Evolutionary conservation across 2,329 filamentous ascomycete genomes (phyloP), one percentile per base, ranked within the genome.

Genomic region (Huntiella omanensis): DNA sequence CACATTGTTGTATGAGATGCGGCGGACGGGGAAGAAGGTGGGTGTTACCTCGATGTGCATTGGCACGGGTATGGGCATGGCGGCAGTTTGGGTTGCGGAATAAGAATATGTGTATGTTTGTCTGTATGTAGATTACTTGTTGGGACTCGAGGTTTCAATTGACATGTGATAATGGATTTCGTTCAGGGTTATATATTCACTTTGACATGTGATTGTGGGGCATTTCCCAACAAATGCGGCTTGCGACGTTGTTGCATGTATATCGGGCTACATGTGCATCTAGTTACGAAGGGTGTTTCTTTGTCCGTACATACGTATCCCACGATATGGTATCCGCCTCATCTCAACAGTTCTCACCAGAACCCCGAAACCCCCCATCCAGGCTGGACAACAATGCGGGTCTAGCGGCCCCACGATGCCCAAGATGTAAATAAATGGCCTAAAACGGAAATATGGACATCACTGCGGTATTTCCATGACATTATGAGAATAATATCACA

Each of bases 41-140:
- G 91, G 91, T 44, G 77, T 94, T 37, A 95, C 85, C 28, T 88
- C 81, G 62, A 96, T 96, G 91, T 98, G 91, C 60, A 67, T 96
- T 43, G 91, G 88, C 44, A 96, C 88, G 2, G 88, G 86, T 45
- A 96, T 96, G 91, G 88, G 88, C 45, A 93, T 95, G 85, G 87
- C 86, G 48, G 85, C 87, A 50, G 80, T 95, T 50, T 95, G 87
- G 86, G 87, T 95, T 53, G 83, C 85, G 3, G 87, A 94, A 69
- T 93, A 84, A 53, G 13, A 19, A 34, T 5, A 43, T 43, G 40
- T 2, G 17, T 15, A 28, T 33, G n/a, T 43, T 22, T 16, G 37
- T 37, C 3, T 37, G 17, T 39, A 28, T 35, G 22, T 17, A 19
- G 13, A 32, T 38, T 28, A 16, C 6, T 35, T 11, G 16, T 19